Conservation (phyloP, 768 basidiomycete genomes). For the Suillus subluteus region DNA sequence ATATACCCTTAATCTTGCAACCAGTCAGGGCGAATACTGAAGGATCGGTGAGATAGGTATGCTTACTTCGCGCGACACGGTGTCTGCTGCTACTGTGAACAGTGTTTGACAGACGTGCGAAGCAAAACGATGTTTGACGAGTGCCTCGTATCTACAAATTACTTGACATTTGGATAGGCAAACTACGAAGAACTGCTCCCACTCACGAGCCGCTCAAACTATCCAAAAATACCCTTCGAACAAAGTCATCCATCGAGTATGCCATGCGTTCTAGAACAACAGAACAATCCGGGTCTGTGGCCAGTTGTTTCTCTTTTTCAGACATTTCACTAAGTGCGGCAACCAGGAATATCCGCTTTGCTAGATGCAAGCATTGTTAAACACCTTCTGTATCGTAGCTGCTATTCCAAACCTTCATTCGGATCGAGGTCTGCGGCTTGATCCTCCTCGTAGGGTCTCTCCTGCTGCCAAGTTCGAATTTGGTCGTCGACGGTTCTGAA, state of each 20-base stretch:
- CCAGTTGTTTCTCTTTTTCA: conserved; percentile 85
- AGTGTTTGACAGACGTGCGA: conserved; percentile 96
- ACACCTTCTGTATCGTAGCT: not conserved
- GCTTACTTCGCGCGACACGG: conserved; percentile 69
- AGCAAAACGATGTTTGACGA: conserved; percentile 84
- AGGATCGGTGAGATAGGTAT: not conserved
- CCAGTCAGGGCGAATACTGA: conserved; percentile 3
- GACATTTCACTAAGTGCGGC: conserved; percentile 86
- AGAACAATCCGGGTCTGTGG: conserved; percentile 94
- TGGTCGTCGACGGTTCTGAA: conserved; percentile 88
- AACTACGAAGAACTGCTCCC: conserved; percentile 11
- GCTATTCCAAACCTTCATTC: conserved; percentile 61
- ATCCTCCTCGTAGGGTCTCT: conserved; percentile 35
- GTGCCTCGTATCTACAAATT: conserved; percentile 55
- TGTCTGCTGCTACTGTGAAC: conserved; percentile 65
- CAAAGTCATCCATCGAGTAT: conserved; percentile 95
- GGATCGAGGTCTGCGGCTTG: conserved; percentile 57
- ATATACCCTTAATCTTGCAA: conserved; percentile 55
- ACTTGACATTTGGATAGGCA: conserved; percentile 10
- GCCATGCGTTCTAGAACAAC: conserved; percentile 87
- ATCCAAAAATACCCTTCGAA: conserved; percentile 89
- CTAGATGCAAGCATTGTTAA: conserved; percentile 40
- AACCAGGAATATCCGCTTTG: conserved; percentile 74
- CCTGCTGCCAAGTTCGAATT: conserved; percentile 84
- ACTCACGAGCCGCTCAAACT: conserved; percentile 87